Evolutionary conservation across 1,284 basidiomycete species (phyloP), one percentile per base, ranked within the genome.

Genomic region (Ustilago curta): DNA sequence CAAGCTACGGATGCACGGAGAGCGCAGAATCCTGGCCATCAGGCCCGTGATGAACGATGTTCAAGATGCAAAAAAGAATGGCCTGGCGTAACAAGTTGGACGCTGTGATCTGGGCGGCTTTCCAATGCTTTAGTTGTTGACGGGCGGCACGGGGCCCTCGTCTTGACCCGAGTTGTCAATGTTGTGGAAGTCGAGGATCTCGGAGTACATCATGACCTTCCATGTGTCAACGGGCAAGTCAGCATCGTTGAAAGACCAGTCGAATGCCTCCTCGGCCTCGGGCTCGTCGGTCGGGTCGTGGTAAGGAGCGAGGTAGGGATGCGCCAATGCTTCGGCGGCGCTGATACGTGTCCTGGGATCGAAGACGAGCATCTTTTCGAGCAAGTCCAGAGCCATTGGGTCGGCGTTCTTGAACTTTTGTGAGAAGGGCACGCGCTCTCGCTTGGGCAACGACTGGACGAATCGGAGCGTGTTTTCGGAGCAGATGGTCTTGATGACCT

Each of bases 201-300:
- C 86, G 18, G 84, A 85, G 83, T 87, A 87, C 86, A 87, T 87
- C 86, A 87, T 87, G 81, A 98, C 96, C 87, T 97, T 98, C 96
- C 96, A 99, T 4, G 94, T 97, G 85, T 99, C 96, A 27, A 99
- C 93, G 0, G 97, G 97, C 48, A 99, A 88, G 85, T 99, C 96
- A n/a, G 97, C 97, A 79, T 99, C 96, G 87, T 99, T 99, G 90
- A 99, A 99, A 82, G 91, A 93, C 96, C 96, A 99, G 86, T 99
- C 96, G 82, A 99, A 99, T 82, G 93, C 92, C 85, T 98, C 95
- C 37, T 89, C 90, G 8, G 96, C 94, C 45, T 92, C 91, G 6
- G 97, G 96, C 86, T 99, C 97, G 85, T 99, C 96, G 8, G 94
- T 95, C 8, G 96, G 95, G 87, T 99, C 97, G 85, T 99, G 97